phyloP scores from a whole-genome alignment of 2,329 filamentous ascomycete species.

The Aspergillus brasiliensis region DNA sequence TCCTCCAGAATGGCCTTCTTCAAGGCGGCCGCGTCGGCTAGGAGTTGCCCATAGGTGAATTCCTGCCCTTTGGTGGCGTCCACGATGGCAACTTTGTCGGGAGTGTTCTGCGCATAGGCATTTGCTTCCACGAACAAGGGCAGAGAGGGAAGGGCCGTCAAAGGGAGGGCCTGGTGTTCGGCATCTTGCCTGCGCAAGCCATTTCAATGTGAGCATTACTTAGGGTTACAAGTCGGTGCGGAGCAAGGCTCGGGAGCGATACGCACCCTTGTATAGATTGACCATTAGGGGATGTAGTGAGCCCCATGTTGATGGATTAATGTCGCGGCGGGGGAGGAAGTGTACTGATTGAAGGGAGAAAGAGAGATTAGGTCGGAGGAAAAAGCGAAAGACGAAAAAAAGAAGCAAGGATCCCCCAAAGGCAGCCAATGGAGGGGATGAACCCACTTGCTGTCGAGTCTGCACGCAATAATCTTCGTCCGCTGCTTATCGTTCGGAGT shows the following conservation, averaged over 20 bases:
- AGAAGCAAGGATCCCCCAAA: not conserved
- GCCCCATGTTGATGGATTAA: not conserved
- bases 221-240: not conserved
- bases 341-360: not conserved
- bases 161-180: conserved; percentile 3
- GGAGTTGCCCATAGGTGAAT: conserved; percentile 45
- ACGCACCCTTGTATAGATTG: not conserved
- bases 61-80: conserved; percentile 41
- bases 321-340: not conserved
- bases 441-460: not conserved
- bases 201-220: conserved; percentile 12
- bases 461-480: not conserved
- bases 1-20: conserved; percentile 40
- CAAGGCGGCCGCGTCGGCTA: conserved; percentile 40
- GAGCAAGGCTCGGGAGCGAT: not conserved
- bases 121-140: conserved; percentile 44
- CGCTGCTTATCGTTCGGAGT: not conserved
- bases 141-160: conserved; percentile 39
- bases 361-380: not conserved
- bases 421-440: not conserved
- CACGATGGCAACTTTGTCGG: conserved; percentile 42
- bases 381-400: not conserved
- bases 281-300: not conserved
- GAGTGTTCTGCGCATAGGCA: conserved; percentile 35
- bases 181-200: not conserved